Evolutionary conservation across 2,329 filamentous ascomycete species (phyloP), one percentile per base, ranked within the genome.

Genomic region (Zelopaecilomyces penicillatus): DNA sequence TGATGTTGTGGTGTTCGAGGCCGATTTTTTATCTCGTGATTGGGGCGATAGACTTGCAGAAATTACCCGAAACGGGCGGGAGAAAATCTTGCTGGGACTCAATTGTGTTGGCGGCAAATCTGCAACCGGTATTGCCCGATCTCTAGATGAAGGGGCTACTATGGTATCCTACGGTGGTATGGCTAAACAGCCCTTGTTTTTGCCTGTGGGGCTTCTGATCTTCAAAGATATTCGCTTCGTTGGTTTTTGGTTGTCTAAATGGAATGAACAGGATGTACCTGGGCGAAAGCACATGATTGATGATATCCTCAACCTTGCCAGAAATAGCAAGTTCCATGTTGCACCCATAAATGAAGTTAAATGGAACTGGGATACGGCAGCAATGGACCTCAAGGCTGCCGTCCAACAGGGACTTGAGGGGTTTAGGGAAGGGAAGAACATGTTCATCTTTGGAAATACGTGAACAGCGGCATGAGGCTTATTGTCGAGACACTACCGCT

Each of bases 131-230:
- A 71, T 98, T 58, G 84, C 90, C 5, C 87, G 89, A 57, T 75
- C 78, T 5, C 73, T 98, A 3, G 74, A 76, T 5, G 69, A 79
- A 0, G 77, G 79, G 26, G 85, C 78, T 2, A 82, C 84, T 45
- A 73, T 97, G 64, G 88, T 98, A 27, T 95, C 91, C 4, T 98
- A 98, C 61, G 93, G 93, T 28, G 91, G 87, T 41, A 98, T 98
- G 93, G 82, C 86, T 31, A 86, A 85, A 62, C 83, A 95, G 68
- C 90, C 91, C 0, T 76, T 96, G 28, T 74, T 76, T 5, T 67
- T 97, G 49, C 88, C 91, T 0, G 85, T 90, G 1, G 86, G 85
- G 0, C 71, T 94, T 54, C 71, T 97, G 48, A 98, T 98, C 56
- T 98, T 98, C 71, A 93, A 91, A 65, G 82, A 97, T 55, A 74